A percentile compares a stretch with the other conserved stretches of the same genome.
Conservation (phyloP, 2,329 filamentous ascomycete genomes). For the Helicocarpus griseus region DNA sequence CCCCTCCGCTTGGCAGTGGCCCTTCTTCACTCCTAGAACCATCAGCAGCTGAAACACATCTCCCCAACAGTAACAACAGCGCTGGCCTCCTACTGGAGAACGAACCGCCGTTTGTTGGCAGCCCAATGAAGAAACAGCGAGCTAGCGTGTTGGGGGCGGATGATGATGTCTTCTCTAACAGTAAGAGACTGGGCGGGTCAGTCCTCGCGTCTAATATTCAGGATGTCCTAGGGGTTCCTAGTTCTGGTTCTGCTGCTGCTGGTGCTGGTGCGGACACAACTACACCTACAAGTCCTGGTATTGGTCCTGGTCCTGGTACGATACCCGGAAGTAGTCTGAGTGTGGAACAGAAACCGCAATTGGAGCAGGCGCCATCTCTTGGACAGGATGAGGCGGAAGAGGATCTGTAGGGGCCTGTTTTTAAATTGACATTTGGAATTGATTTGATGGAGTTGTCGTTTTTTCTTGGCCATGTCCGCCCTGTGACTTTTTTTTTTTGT, state of each 20-base stretch:
- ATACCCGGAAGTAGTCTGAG: conserved; percentile 1
- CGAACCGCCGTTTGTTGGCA: conserved; percentile 31
- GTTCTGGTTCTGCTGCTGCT: neutral
- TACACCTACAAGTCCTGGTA: no score
- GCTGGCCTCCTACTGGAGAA: conserved; percentile 11
- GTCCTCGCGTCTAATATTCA: conserved; percentile 30
- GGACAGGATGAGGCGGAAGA: neutral
- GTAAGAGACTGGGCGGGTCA: conserved; percentile 29
- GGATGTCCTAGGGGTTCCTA: conserved; percentile 21
- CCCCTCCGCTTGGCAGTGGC: conserved; percentile 24
- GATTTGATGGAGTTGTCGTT: neutral
- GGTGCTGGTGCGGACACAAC: neutral
- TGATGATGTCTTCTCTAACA: conserved; percentile 27
- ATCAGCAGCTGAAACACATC: conserved; percentile 11
- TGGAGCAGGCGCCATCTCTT: neutral
- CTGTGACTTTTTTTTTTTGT: neutral
- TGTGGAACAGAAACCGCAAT: neutral
- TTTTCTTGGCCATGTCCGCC: neutral
- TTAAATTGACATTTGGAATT: neutral
- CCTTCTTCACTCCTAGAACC: conserved; percentile 5
- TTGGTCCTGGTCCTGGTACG: neutral
- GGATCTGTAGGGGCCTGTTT: neutral
- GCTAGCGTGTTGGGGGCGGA: conserved; percentile 36
- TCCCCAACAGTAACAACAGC: conserved; percentile 9
- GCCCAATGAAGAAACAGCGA: conserved; percentile 39